Conservation (phyloP, 2,329 filamentous ascomycete species). For the Macrophomina tecta region DNA sequence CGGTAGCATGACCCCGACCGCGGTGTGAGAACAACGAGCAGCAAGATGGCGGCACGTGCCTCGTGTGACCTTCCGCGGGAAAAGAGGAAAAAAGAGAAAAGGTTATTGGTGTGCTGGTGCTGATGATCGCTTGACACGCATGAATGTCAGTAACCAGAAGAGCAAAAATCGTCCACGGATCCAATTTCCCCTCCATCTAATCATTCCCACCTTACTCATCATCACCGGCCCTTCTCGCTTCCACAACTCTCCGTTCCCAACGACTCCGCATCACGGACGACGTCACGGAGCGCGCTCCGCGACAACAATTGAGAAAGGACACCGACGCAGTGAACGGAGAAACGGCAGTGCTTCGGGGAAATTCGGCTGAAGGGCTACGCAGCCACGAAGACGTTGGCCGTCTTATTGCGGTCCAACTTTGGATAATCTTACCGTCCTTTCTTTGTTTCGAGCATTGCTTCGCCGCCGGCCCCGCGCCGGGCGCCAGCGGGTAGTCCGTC, state of each 20-base stretch:
- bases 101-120: not conserved
- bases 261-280: not conserved
- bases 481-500: not conserved
- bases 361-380: not conserved
- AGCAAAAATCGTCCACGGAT: not conserved
- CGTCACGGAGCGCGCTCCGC: slow-evolving; percentile 7
- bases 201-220: not conserved
- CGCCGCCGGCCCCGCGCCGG: slow-evolving; percentile 9
- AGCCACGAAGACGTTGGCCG: not conserved
- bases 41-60: not conserved
- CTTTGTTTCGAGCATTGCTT: slow-evolving; percentile 5
- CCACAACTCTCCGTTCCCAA: not conserved
- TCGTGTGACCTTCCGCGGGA: slow-evolving; percentile 4
- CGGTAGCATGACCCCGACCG: not conserved
- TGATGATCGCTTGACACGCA: slow-evolving; percentile 4
- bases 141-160: slow-evolving; percentile 9
- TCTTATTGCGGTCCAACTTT: slow-evolving; percentile 7
- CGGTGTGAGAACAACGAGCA: not conserved
- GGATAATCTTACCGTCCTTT: slow-evolving; percentile 17
- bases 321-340: not conserved
- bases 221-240: not conserved
- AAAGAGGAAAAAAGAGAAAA: not conserved
- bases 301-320: not conserved
- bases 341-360: slow-evolving; percentile 15
- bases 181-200: slow-evolving; percentile 1